Conservation (phyloP, 202 grass and related monocot species). For the Tripidium arundinaceum region DNA sequence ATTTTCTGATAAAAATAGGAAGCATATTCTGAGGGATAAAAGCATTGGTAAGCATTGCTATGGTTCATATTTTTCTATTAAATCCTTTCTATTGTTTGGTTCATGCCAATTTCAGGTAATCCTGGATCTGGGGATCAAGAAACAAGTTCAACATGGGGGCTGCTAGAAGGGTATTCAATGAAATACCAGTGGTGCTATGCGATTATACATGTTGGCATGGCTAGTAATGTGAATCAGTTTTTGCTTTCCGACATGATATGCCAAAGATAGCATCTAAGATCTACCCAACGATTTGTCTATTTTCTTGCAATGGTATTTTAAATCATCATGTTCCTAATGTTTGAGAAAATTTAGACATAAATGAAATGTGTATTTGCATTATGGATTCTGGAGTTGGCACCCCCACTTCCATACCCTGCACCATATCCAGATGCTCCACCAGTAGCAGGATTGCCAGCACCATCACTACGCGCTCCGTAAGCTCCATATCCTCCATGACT, state of each 20-base stretch:
- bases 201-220: too few species aligned
- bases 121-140: background rate
- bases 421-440: constrained; percentile 49
- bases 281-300: too few species aligned
- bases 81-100: background rate
- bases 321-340: too few species aligned
- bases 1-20: background rate
- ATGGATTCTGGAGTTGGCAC: background rate
- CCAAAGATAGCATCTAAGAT: too few species aligned
- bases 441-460: constrained; percentile 52
- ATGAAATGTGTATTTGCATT: too few species aligned
- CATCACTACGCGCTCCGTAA: constrained; percentile 47
- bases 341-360: too few species aligned
- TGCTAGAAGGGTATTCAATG: too few species aligned
- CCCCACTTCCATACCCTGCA: constrained; percentile 69
- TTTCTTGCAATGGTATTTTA: too few species aligned
- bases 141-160: background rate
- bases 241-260: too few species aligned
- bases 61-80: background rate
- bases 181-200: too few species aligned
- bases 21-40: background rate
- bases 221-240: too few species aligned
- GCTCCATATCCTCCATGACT: constrained; percentile 68
- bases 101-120: background rate
- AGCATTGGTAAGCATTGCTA: background rate